Evolutionary conservation across 148 eudicot genomes (phyloP).

Genomic region (Chenopodium formosanum): DNA sequence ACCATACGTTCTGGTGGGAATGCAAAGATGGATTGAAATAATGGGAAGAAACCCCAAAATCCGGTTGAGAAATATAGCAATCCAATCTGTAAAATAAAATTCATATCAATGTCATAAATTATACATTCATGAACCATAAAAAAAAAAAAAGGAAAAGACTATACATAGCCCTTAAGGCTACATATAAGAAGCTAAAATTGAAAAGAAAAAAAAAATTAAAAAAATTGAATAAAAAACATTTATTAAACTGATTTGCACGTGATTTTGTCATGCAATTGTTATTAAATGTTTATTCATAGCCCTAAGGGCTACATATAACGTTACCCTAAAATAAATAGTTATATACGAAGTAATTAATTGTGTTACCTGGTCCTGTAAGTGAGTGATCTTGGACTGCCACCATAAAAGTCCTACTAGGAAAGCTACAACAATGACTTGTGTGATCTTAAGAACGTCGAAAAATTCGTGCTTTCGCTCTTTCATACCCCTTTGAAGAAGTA

Average conservation of each 20-base stretch:
- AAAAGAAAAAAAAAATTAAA: no score
- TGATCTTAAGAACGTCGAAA: conserved; percentile 47
- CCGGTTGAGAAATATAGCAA: conserved; percentile 64
- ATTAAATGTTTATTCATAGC: no score
- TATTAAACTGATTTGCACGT: no score
- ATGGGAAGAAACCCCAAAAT: conserved; percentile 80
- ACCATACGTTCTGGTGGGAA: conserved; percentile 75
- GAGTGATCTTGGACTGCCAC: conserved; percentile 79
- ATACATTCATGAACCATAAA: neutral
- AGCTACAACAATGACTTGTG: conserved; percentile 46
- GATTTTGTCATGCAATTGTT: no score
- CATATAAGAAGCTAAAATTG: no score
- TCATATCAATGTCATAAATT: no score
- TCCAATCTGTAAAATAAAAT: conserved; percentile 46
- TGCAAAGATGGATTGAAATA: conserved; percentile 69
- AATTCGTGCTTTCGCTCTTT: conserved; percentile 66
- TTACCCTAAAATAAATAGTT: no score
- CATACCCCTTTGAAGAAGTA: conserved; percentile 40
- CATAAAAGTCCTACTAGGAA: conserved; percentile 59
- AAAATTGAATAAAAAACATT: no score
- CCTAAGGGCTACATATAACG: no score
- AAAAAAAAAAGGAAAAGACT: no score
- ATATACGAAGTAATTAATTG: no score
- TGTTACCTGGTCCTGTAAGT: conserved; percentile 28
- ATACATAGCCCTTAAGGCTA: no score